phyloP scores from a whole-genome alignment of 2,329 filamentous ascomycete genomes.

The Nannizziopsis arthrosporioides region DNA sequence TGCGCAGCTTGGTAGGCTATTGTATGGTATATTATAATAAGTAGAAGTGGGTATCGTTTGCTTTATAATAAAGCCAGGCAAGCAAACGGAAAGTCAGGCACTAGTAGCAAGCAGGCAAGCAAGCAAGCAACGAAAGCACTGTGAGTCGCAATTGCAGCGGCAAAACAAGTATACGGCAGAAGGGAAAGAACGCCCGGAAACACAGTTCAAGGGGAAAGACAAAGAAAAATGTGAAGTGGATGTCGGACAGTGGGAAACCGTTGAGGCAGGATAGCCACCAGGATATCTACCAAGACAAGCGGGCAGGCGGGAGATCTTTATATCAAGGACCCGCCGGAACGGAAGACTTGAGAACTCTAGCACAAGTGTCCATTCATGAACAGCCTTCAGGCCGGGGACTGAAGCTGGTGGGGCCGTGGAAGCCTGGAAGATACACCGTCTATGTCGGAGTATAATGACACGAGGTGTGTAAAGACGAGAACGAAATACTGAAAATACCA shows the following conservation, averaged over 20 bases:
- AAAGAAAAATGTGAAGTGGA: background rate
- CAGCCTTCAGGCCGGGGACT: too few relatives aligned
- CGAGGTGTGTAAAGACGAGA: background rate
- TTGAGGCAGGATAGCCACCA: background rate
- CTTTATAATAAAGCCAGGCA: constrained; percentile 9
- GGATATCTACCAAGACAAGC: background rate
- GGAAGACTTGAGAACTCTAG: background rate
- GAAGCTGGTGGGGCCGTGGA: constrained; percentile 2
- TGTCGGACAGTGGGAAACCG: background rate
- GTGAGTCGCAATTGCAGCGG: background rate
- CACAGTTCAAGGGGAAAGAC: background rate
- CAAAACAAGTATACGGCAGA: background rate
- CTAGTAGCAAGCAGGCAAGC: background rate
- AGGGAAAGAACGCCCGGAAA: constrained; percentile 6
- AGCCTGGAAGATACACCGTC: background rate
- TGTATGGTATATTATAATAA: constrained; percentile 6
- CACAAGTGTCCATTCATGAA: too few relatives aligned
- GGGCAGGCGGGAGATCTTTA: background rate
- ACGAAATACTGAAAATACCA: background rate
- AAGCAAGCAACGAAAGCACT: constrained; percentile 1
- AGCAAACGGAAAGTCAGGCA: constrained; percentile 6
- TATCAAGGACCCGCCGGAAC: background rate
- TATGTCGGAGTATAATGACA: background rate
- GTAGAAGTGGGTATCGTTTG: constrained; percentile 8
- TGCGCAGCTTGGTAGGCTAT: background rate